Conservation (phyloP, 345 rosid genomes). For the Sisymbrium irio region DNA sequence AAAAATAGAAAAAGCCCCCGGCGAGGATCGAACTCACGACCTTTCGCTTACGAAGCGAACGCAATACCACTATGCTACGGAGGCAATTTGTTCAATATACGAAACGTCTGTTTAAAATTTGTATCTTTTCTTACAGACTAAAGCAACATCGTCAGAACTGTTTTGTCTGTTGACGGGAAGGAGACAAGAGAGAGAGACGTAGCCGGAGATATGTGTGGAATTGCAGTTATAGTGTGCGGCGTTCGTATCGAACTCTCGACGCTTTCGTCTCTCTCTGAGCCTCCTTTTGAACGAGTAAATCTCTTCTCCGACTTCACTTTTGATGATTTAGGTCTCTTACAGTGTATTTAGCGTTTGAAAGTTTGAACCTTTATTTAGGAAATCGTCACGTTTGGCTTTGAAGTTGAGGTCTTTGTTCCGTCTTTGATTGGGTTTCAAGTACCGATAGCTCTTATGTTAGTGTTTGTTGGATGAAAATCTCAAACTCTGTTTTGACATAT, state of each 20-base stretch:
- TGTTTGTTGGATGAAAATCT: background rate
- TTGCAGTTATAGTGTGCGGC: slow-evolving; percentile 62
- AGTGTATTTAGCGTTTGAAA: background rate
- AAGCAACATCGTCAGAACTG: background rate
- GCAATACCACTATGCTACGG: slow-evolving; percentile 99
- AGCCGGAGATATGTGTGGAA: slow-evolving; percentile 68
- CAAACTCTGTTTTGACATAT: background rate
- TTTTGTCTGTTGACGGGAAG: background rate
- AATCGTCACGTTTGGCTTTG: background rate
- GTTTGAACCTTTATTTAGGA: background rate
- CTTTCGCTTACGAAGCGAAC: slow-evolving; percentile 99
- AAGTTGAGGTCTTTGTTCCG: background rate
- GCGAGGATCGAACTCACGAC: slow-evolving; percentile 99
- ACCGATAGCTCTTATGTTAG: background rate
- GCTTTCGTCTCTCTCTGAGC: slow-evolving; percentile 17
- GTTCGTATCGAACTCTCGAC: slow-evolving; percentile 46
- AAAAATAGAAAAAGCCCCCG: slow-evolving; percentile 38
- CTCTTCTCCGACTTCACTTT: background rate
- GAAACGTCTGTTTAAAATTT: background rate
- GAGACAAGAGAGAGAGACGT: slow-evolving; percentile 2
- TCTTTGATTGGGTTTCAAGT: background rate
- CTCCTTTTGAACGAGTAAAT: slow-evolving; percentile 39
- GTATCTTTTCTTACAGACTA: background rate
- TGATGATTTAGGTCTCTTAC: background rate
- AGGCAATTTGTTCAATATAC: slow-evolving; percentile 27